phyloP scores from a whole-genome alignment of 2,329 filamentous ascomycete genomes.

The Trichoderma sp. region DNA sequence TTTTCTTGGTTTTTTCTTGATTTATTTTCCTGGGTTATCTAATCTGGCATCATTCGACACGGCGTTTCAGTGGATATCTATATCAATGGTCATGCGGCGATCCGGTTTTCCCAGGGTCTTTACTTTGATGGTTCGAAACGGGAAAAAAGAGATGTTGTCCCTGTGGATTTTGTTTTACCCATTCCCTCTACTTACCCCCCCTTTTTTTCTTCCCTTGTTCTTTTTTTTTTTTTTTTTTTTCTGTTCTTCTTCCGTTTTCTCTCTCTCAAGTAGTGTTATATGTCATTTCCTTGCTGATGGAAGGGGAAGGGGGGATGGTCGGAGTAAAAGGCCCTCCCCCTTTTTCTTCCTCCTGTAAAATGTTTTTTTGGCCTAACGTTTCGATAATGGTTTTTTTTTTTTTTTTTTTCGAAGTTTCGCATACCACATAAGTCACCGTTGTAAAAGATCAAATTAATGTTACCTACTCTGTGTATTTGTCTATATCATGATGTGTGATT shows the following conservation, averaged over 20 bases:
- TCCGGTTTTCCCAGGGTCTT: slow-evolving; percentile 21
- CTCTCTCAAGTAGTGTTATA: neutral
- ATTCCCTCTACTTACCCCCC: neutral
- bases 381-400: slow-evolving; percentile 13
- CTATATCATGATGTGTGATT: neutral
- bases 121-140: slow-evolving; percentile 29
- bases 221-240: slow-evolving; percentile 13
- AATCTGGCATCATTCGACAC: slow-evolving; percentile 41
- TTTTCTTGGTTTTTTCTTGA: slow-evolving; percentile 23
- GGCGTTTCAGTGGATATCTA: slow-evolving; percentile 39
- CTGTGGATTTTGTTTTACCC: slow-evolving; percentile 5
- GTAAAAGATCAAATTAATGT: slow-evolving; percentile 18
- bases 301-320: slow-evolving; percentile 2
- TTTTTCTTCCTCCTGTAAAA: slow-evolving; percentile 19
- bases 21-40: slow-evolving; percentile 31
- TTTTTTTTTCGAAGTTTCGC: neutral
- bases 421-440: slow-evolving; percentile 11
- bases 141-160: slow-evolving; percentile 27
- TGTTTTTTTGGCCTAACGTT: slow-evolving; percentile 7
- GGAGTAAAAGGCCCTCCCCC: neutral
- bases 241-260: neutral
- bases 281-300: slow-evolving; percentile 13
- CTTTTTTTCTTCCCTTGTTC: neutral
- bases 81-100: slow-evolving; percentile 42
- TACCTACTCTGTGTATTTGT: slow-evolving; percentile 10